phyloP scores from a whole-genome alignment of 2,329 filamentous ascomycete genomes.

The Colletotrichum nymphaeae region DNA sequence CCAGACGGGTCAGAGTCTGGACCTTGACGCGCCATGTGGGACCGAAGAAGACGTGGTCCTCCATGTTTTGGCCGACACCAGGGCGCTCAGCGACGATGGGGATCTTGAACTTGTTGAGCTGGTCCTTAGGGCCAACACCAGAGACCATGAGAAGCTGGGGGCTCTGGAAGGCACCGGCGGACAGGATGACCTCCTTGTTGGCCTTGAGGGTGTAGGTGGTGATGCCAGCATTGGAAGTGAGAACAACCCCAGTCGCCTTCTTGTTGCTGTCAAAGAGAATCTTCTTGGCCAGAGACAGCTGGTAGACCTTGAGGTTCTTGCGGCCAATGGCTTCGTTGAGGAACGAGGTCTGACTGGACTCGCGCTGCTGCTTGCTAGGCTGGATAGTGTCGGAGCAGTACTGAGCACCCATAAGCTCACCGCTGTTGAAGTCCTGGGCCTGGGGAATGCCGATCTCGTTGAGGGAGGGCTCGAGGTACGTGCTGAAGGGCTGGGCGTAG shows the following conservation, averaged over 20 bases:
- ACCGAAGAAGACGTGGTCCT: constrained; percentile 75
- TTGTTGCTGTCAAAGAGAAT: constrained; percentile 55
- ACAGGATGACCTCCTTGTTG: constrained; percentile 78
- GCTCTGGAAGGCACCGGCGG: constrained; percentile 84
- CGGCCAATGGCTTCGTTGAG: constrained; percentile 41
- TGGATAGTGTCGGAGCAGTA: constrained; percentile 43
- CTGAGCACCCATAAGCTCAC: constrained; percentile 51
- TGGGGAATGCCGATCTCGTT: constrained; percentile 52
- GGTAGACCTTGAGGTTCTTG: constrained; percentile 52
- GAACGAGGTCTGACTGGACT: constrained; percentile 51
- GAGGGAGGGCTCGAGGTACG: constrained; percentile 46
- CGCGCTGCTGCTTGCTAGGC: constrained; percentile 41
- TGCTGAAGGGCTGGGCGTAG: constrained; percentile 40
- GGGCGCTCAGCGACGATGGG: constrained; percentile 63
- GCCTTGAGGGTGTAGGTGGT: constrained; percentile 30
- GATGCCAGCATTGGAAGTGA: constrained; percentile 38
- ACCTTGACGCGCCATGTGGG: constrained; percentile 36
- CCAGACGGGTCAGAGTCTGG: constrained; percentile 33
- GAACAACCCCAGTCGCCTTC: constrained; percentile 53
- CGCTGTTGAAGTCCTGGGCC: constrained; percentile 51
- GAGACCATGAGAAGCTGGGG: constrained; percentile 73
- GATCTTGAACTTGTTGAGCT: constrained; percentile 52
- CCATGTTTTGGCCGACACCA: constrained; percentile 85
- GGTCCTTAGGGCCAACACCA: constrained; percentile 56
- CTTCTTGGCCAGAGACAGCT: constrained; percentile 54